Percentiles rank a stretch among this genome's conserved stretches.
Evolutionary conservation across 176 grass and related monocot species (phyloP).

Genomic region (Oryza meridionalis): DNA sequence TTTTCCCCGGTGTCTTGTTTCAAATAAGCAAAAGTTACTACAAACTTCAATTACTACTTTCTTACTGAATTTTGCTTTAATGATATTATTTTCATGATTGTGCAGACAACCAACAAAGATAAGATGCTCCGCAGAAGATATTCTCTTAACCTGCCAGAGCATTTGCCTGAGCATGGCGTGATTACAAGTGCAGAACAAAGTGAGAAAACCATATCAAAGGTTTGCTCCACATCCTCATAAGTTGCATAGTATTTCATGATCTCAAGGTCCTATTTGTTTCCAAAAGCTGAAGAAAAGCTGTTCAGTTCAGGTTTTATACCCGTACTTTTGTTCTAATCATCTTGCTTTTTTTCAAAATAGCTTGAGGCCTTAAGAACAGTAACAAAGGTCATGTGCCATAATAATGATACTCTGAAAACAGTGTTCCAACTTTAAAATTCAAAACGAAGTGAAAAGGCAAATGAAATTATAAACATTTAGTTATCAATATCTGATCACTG

Average conservation of each 20-base stretch:
- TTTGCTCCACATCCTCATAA: conserved; percentile 33
- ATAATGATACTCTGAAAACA: conserved; percentile 32
- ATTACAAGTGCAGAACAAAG: conserved; percentile 24
- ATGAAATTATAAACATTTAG: background rate
- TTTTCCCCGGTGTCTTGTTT: background rate
- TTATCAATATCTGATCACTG: background rate
- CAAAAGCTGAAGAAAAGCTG: conserved; percentile 49
- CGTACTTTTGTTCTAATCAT: conserved; percentile 38
- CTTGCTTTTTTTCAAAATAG: conserved; percentile 33
- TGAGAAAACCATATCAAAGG: conserved; percentile 53
- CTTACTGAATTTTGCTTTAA: conserved; percentile 8
- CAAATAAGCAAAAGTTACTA: background rate
- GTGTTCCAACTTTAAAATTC: conserved; percentile 31
- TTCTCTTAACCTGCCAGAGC: conserved; percentile 48
- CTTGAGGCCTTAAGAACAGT: conserved; percentile 27
- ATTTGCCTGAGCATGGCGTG: conserved; percentile 23
- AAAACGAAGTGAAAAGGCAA: conserved; percentile 6
- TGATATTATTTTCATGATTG: background rate
- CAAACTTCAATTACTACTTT: background rate
- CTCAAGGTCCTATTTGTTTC: conserved; percentile 42
- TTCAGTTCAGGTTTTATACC: conserved; percentile 32
- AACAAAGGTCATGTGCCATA: conserved; percentile 36
- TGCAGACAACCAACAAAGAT: conserved; percentile 41
- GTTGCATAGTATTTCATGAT: conserved; percentile 32
- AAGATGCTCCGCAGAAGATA: conserved; percentile 39